Base-by-base conservation (phyloP, 305 asterid species). In the Solanum chacoense region DNA sequence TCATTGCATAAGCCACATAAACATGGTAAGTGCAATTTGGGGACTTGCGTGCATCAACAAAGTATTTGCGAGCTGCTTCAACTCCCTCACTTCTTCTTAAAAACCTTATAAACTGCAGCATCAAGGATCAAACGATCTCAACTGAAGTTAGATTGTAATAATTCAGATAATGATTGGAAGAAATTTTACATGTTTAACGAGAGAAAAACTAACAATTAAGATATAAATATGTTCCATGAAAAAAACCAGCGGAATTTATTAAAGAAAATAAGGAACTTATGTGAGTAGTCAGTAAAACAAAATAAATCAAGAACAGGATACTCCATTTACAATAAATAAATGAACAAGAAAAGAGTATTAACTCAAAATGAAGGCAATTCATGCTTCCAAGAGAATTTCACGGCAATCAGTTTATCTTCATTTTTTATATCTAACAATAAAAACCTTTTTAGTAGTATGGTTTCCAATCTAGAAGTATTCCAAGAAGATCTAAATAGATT, bases 11-110 rank as follows among this genome's bases (percentile, higher is more conserved):
- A 90, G 99, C 99, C 91, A 97, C 98, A 91, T 93, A 97, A 65
- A 97, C 96, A 92, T 97, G 99, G 94, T 95, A 95, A 79, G 97
- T 96, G 95, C 99, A 97, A 86, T 91, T 95, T 45, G 99, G 98
- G 87, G 96, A 97, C 92, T 97, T 96, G 69, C 96, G 96, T 77
- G 99, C 97, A 90, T 97, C 99, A 88, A 96, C 89, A 87, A 97
- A 97, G 93, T 94, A 94, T 91, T 92, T 96, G 74, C 98, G 99
- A 90, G 99, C 98, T 84, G 98, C 98, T 91, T 96, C 99, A 88
- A 93, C 95, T 89, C 99, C 99, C 92, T 97, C 99, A 20, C 96
- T 97, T 92, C 99, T 94, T 91, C 99, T 94, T 92, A 97, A 87
- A 90, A 97, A 96, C 87, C 99, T 95, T 87, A 96, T 92, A 88